A percentile compares a stretch with the other conserved stretches of the same genome.
Evolutionary conservation across 305 asterid genomes (phyloP).

Genomic region (Fraxinus baroniana): DNA sequence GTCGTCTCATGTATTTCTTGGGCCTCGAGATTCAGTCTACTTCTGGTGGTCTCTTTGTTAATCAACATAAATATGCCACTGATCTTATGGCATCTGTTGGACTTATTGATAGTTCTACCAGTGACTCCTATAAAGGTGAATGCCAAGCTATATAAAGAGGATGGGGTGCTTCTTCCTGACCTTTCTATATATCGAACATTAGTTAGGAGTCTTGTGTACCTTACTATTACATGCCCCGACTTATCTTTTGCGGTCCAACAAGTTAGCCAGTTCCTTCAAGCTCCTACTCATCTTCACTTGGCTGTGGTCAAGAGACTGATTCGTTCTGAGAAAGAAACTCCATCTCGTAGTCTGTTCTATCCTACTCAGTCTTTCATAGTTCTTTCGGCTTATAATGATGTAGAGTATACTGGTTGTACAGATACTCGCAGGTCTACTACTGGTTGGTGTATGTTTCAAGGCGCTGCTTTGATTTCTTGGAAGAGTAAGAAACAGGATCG

Average conservation of each 20-base stretch:
- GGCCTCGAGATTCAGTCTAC: neutral
- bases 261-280: neutral
- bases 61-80: neutral
- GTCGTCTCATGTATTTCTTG: neutral
- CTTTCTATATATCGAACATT: neutral
- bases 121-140: neutral
- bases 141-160: neutral
- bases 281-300: neutral
- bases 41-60: neutral
- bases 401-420: neutral
- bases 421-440: neutral
- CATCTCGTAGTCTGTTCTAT: neutral
- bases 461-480: neutral
- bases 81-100: neutral
- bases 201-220: neutral
- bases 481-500: neutral
- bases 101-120: neutral
- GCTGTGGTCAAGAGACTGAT: neutral
- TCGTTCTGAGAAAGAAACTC: neutral
- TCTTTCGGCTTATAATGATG: neutral
- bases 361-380: neutral
- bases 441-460: neutral
- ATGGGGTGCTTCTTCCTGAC: neutral
- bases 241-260: neutral
- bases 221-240: neutral